Evolutionary conservation across 108 stramenopile species (phyloP), one percentile per base, ranked within the genome.

Genomic region (Nitzschia sp.): DNA sequence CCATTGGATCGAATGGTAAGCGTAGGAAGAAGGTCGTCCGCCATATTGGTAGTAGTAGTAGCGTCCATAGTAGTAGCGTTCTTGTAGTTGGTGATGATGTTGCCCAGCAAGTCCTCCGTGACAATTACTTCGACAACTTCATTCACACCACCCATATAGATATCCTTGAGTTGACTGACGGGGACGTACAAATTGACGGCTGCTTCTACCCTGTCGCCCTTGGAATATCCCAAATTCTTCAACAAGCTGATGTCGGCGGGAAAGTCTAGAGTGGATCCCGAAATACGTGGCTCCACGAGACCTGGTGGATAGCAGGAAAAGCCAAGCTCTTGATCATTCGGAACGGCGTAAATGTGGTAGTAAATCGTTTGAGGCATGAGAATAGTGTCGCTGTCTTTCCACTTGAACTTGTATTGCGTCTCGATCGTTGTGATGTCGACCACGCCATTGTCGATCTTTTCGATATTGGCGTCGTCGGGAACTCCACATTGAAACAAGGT

Each of bases 161-260:
- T 32, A 8, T 28, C 15, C 27, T 17, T 11, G 9, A 57, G 29
- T 30, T 57, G 56, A 17, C 15, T 32, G 15, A 31, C 2, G 31
- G 56, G 56, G 9, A 57, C 31, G 29, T 28, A 57, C 56, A 57
- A 8, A 13, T 28, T 57, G 56, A 57, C 27, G 18, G 56, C 9
- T 29, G 56, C 4, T 57, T 57, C n/a, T 8, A 57, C 31, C 27
- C 4, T 17, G 21, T 57, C 56, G 24, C 56, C 56, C 27, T 30
- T 25, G 29, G 24, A 30, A 30, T 57, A 57, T 13, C 56, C 56
- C 15, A 57, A 9, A 9, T 57, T 28, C 56, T 57, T 57, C 17
- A 51, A 19, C 8, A 25, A 5, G 13, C 15, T 18, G 2, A 29
- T 30, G 5, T 32, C 3, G 15, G 9, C 56, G 2, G 9, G 30